Conservation (phyloP, 305 asterid genomes). For the Fraxinus dipetala region DNA sequence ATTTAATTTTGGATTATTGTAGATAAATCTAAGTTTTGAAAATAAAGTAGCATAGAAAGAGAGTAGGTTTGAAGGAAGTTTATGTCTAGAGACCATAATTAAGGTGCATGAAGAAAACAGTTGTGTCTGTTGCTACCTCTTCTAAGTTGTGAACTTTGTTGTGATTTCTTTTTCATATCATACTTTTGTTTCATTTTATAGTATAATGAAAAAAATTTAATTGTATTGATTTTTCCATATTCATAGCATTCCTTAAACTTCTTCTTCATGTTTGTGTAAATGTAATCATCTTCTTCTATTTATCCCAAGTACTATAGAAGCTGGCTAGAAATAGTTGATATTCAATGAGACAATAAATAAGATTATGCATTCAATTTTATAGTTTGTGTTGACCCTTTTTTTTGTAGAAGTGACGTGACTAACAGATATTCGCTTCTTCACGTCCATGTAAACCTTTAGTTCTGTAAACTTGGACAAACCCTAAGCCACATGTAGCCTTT, state of each 20-base stretch:
- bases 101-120: constrained; percentile 24
- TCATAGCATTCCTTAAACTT: constrained; percentile 8
- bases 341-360: too few relatives aligned
- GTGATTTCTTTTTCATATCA: constrained; percentile 27
- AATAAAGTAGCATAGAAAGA: constrained; percentile 38
- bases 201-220: constrained; percentile 36
- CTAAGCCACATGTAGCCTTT: too few relatives aligned
- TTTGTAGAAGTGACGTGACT: too few relatives aligned
- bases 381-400: too few relatives aligned
- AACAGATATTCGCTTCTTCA: too few relatives aligned
- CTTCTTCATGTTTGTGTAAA: not conserved
- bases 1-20: constrained; percentile 32
- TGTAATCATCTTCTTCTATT: not conserved
- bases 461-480: too few relatives aligned
- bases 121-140: constrained; percentile 19
- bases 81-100: constrained; percentile 57
- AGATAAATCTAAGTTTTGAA: constrained; percentile 43
- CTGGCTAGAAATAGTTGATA: too few relatives aligned
- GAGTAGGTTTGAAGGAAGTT: constrained; percentile 44
- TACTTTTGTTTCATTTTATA: constrained; percentile 36
- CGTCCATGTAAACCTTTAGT: too few relatives aligned
- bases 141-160: constrained; percentile 37
- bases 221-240: constrained; percentile 35
- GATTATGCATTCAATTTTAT: too few relatives aligned
- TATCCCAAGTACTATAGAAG: not conserved